Conservation (phyloP, 140 eudicot genomes). For the Senecio squalidus region DNA sequence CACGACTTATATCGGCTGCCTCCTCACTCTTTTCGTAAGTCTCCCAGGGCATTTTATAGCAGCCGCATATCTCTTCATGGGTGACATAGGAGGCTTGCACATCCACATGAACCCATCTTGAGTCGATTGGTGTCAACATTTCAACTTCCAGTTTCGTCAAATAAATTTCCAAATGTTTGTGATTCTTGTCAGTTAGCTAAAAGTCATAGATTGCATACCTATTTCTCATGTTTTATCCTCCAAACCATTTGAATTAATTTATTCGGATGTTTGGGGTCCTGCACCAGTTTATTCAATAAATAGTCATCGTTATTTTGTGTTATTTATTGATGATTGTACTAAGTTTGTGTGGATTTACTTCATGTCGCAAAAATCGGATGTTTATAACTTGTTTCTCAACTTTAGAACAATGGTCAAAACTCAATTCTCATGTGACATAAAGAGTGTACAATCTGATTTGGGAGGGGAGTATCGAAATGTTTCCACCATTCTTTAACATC, state of each 20-base stretch:
- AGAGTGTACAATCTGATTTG: not conserved
- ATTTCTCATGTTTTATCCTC: not conserved
- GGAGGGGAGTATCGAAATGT: constrained; percentile 1
- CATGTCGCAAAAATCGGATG: not conserved
- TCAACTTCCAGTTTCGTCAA: not conserved
- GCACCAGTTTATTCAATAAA: not conserved
- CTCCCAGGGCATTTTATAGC: not conserved
- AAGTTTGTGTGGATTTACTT: constrained; percentile 1
- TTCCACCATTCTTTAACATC: not conserved
- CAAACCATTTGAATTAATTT: too few relatives aligned
- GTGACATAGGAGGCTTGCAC: not conserved
- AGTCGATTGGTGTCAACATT: not conserved
- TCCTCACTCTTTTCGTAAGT: not conserved
- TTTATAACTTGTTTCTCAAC: not conserved
- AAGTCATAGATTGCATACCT: not conserved
- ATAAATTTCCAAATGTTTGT: not conserved
- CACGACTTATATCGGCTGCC: not conserved
- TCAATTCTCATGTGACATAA: not conserved
- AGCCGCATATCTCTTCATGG: not conserved
- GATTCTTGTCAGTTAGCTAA: not conserved
- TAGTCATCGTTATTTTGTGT: constrained; percentile 2
- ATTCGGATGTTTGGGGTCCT: constrained; percentile 2
- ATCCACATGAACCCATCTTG: not conserved
- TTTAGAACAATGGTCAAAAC: not conserved
- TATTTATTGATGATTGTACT: not conserved